phyloP scores from a whole-genome alignment of 352 stramenopile genomes.

The Pythium brachiatum region DNA sequence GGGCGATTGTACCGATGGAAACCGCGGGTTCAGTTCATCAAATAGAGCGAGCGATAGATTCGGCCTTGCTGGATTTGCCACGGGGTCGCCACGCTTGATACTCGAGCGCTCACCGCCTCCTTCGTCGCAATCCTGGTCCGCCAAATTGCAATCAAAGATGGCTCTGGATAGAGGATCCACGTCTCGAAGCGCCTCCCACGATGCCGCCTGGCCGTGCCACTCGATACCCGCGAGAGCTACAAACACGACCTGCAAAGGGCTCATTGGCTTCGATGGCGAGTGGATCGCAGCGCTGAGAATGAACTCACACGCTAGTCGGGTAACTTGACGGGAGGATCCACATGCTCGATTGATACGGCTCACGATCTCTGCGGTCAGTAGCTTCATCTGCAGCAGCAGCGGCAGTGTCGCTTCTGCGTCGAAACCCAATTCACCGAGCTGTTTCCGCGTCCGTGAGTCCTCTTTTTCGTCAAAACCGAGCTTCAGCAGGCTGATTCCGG shows the following conservation, averaged over 20 bases:
- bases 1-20: constrained; percentile 54
- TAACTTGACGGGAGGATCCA: constrained; percentile 30
- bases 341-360: constrained; percentile 44
- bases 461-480: constrained; percentile 14
- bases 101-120: background rate
- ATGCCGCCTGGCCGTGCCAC: constrained; percentile 34
- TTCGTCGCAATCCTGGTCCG: background rate
- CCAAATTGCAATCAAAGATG: constrained; percentile 22
- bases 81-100: background rate
- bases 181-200: constrained; percentile 39
- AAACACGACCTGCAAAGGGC: constrained; percentile 36
- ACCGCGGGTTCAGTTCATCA: constrained; percentile 58
- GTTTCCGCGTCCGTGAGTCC: background rate
- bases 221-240: constrained; percentile 44
- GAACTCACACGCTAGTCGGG: constrained; percentile 44
- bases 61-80: background rate
- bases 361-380: constrained; percentile 50
- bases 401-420: constrained; percentile 41
- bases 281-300: constrained; percentile 36
- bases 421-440: constrained; percentile 32
- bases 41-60: constrained; percentile 29
- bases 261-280: background rate
- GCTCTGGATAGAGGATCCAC: constrained; percentile 40
- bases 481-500: background rate
- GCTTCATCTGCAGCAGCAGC: constrained; percentile 54